A percentile compares a stretch with the other conserved stretches of the same genome.
phyloP scores from a whole-genome alignment of 345 rosid species.

The Sisymbrium irio region DNA sequence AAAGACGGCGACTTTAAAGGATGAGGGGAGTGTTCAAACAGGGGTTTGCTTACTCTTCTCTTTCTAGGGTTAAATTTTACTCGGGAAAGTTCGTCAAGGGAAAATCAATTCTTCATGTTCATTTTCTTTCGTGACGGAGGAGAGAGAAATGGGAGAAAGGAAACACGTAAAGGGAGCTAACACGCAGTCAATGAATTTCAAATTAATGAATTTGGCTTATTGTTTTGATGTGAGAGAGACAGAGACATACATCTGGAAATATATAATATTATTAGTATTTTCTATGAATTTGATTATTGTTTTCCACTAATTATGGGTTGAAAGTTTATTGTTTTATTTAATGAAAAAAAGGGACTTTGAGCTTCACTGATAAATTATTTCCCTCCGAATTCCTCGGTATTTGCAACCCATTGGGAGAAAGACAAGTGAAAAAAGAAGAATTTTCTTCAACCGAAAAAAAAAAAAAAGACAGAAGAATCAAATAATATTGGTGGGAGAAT shows the following conservation, averaged over 20 bases:
- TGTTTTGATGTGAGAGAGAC: constrained; percentile 12
- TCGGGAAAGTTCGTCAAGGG: constrained; percentile 5
- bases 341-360: not conserved
- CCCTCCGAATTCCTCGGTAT: constrained; percentile 5
- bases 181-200: constrained; percentile 22
- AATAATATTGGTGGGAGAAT: not conserved
- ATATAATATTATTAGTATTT: not conserved
- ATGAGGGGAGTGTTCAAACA: not conserved
- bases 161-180: constrained; percentile 24
- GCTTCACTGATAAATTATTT: not conserved
- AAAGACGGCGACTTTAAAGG: constrained; percentile 22
- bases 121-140: constrained; percentile 17
- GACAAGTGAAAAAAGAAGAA: not conserved
- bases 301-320: constrained; percentile 25
- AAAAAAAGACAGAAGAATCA: not conserved
- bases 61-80: constrained; percentile 13
- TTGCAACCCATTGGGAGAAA: not conserved
- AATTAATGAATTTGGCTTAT: constrained; percentile 32
- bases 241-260: not conserved
- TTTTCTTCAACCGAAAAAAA: not conserved
- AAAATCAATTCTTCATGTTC: not conserved
- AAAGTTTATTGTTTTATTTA: not conserved
- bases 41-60: not conserved
- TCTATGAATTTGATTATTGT: not conserved
- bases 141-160: constrained; percentile 17